Evolutionary conservation across 2,329 filamentous ascomycete species (phyloP).

Genomic region (Mollisiaceae sp.): DNA sequence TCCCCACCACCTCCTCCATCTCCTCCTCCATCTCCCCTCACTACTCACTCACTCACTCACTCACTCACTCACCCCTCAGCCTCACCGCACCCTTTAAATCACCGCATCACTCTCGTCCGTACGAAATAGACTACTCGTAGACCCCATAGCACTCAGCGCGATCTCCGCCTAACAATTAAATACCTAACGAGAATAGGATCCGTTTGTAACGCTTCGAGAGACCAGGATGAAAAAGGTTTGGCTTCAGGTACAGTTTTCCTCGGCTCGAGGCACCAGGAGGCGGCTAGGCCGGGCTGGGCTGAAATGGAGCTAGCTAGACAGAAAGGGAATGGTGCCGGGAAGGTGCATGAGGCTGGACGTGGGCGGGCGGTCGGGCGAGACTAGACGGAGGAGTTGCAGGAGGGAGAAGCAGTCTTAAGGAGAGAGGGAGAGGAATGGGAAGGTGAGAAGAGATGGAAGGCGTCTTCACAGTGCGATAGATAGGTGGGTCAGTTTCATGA

Average conservation of each 20-base stretch:
- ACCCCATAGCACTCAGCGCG: no score
- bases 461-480: background rate
- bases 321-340: conserved; percentile 15
- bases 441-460: background rate
- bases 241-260: conserved; percentile 12
- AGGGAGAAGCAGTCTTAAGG: background rate
- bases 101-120: no score
- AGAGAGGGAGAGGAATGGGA: background rate
- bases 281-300: background rate
- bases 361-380: background rate
- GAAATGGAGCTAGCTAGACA: background rate
- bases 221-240: conserved; percentile 13
- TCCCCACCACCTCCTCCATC: no score
- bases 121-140: no score
- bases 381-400: no score
- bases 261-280: no score
- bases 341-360: conserved; percentile 10
- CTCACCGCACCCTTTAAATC: no score
- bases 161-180: background rate
- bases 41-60: background rate
- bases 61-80: background rate
- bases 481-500: background rate
- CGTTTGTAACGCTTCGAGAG: background rate
- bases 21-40: no score
- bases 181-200: background rate